Evolutionary conservation across 2,329 filamentous ascomycete species (phyloP), one percentile per base, ranked within the genome.

Genomic region (Fusarium guadeloupense): DNA sequence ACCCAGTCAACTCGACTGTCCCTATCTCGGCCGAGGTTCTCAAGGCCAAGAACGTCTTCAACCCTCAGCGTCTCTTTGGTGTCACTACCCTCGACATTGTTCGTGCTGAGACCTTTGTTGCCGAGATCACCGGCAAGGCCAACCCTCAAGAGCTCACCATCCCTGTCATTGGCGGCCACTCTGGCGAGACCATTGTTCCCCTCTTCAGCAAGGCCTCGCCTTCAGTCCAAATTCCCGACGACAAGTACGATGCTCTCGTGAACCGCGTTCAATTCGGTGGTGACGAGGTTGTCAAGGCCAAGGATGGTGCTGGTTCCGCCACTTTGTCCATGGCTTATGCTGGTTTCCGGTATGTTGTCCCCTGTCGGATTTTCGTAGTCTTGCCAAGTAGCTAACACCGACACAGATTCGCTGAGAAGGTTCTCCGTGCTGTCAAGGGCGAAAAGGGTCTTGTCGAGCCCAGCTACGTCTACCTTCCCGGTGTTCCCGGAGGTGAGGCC

Each of bases 71-170:
- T 77, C 89, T 99, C 64, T 99, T 99, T 75, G 95, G 95, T 85
- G 95, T 99, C 76, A 99, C 95, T 75, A 98, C 95, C 43, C 90
- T 99, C 71, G 95, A 99, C 79, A 93, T 99, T 72, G 95, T 99
- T 75, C 94, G 95, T 76, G 93, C 95, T 69, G 93, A 97, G 85
- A 97, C 93, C 67, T 99, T 99, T 76, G 91, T 96, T 59, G 90
- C 92, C 71, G 88, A 92, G 74, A 89, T 96, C 73, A 85, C 85
- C 61, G 93, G 93, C 79, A 88, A 91, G 81, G 86, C 89, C 76
- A 88, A 94, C 77, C 92, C 93, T 57, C 85, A 89, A 72, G 90
- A 93, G 77, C 85, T 93, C 68, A 91, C 83, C 68, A 90, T 99
- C 66, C 93, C 94, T 68, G 95, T 99, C 72, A 87, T 99, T 74